These are phyloP conservation scores for Dillenia suffruticosa DNA, from an alignment of 164 flowering plant species.

Conservation along the genomic window DNA sequence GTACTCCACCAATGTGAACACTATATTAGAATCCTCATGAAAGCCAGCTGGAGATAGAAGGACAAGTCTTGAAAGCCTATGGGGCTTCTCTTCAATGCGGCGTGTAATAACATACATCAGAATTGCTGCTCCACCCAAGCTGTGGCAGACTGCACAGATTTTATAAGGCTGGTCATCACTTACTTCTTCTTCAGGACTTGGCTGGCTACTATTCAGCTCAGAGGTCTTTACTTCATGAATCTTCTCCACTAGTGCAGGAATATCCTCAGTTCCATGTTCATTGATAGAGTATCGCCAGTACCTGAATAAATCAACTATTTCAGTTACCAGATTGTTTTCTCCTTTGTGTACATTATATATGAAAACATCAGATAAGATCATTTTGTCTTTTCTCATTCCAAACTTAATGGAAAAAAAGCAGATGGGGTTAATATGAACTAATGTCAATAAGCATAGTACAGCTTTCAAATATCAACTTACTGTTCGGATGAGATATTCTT, in stretches of 20 bases:
- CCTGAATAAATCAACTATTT: slow-evolving; percentile 34
- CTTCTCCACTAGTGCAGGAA: slow-evolving; percentile 91
- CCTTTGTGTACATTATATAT: too few species aligned
- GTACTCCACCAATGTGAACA: slow-evolving; percentile 46
- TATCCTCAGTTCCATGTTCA: slow-evolving; percentile 89
- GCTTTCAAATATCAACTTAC: slow-evolving; percentile 43
- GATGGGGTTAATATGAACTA: too few species aligned
- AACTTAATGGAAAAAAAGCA: too few species aligned
- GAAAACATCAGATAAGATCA: too few species aligned
- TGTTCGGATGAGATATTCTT: slow-evolving; percentile 72
- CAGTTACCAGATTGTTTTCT: not conserved
- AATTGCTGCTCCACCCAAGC: slow-evolving; percentile 96
- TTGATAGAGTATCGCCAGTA: slow-evolving; percentile 92
- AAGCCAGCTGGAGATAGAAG: slow-evolving; percentile 95
- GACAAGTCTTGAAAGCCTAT: slow-evolving; percentile 78
- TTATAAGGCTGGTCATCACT: slow-evolving; percentile 71
- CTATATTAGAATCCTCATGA: slow-evolving; percentile 66
- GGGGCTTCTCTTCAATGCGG: slow-evolving; percentile 73
- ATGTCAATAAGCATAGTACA: not conserved
- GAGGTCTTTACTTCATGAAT: slow-evolving; percentile 75
- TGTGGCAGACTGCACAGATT: slow-evolving; percentile 81
- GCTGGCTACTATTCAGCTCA: slow-evolving; percentile 46
- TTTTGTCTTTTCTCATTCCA: too few species aligned
- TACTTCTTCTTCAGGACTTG: slow-evolving; percentile 35
- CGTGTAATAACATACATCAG: slow-evolving; percentile 74